Base-by-base conservation (phyloP, 208 protist genomes). In the Trypanosomatidae sp. region DNA sequence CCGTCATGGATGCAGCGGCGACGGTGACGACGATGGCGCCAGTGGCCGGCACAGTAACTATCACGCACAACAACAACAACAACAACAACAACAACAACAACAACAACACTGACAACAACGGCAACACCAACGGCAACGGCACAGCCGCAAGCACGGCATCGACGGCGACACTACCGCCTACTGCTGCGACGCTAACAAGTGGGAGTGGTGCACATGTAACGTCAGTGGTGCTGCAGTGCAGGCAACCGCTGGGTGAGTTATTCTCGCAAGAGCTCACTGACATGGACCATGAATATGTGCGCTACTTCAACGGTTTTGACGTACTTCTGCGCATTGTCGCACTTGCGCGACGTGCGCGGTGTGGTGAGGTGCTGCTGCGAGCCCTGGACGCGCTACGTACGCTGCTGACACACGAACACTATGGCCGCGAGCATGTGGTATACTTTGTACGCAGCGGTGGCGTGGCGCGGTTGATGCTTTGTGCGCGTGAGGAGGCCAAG, bases 301-400 rank as follows among this genome's bases (percentile, higher is more conserved):
- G 82, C 6, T 87, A 91, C 52, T 91, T 78, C 56, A 85, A 88
- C 43, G 41, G 43, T 4, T 87, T 74, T 51, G 77, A 85, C 16
- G 52, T 48, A 2, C 45, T 87, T 20, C 48, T 72, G 5, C 56
- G 64, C 28, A 53, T 83, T 0, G 64, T 88, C 32, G 40, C 69
- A 20, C 70, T 81, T 35, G 66, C 75, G 6, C 68, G 81, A 2
- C 73, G 73, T 37, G 57, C 39, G n/a, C 60, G 65, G 24, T 72
- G 86, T 37, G 56, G 66, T 20, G 33, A 25, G 11, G 56, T 69
- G 1, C 33, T 85, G 22, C 58, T 65, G 27, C 64, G 77, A 27
- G 53, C 61, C 0, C 37, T 56, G 7, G 64, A 67, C 22, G 42
- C 61, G 1, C 43, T 91, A 23, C 41, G 65, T 38, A 58, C 53